Evolutionary conservation across 106 monocot genomes (phyloP).

Genomic region (Dendrobium huoshanense): DNA sequence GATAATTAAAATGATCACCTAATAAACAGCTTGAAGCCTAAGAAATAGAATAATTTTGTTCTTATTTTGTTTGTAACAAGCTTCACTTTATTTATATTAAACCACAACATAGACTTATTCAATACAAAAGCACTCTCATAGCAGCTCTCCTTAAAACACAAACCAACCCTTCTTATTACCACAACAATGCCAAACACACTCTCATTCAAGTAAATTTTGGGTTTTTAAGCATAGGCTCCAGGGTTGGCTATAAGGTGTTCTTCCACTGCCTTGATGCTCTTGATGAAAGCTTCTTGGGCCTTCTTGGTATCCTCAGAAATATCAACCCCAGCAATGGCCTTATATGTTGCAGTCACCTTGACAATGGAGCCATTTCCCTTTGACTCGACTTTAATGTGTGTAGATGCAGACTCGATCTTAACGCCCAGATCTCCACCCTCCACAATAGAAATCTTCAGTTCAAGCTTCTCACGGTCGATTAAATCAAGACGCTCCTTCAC

Average conservation of each 20-base stretch:
- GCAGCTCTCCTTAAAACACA: neutral
- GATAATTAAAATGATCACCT: no score
- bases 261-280: slow-evolving; percentile 1
- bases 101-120: neutral
- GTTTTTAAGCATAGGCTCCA: neutral
- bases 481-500: slow-evolving; percentile 15
- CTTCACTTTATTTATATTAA: no score
- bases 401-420: slow-evolving; percentile 11
- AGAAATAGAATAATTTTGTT: no score
- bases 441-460: neutral
- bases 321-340: slow-evolving; percentile 4
- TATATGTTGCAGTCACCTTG: neutral
- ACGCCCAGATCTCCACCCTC: slow-evolving; percentile 11
- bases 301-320: neutral
- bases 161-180: neutral
- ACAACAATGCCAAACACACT: neutral
- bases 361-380: slow-evolving; percentile 9
- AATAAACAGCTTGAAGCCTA: no score
- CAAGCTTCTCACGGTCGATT: slow-evolving; percentile 14
- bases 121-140: neutral
- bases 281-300: neutral
- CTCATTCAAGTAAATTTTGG: no score
- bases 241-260: neutral
- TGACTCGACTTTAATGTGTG: slow-evolving; percentile 10
- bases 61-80: no score